Conservation (phyloP, 2,329 filamentous ascomycete genomes). For the Trichoderma gracile region DNA sequence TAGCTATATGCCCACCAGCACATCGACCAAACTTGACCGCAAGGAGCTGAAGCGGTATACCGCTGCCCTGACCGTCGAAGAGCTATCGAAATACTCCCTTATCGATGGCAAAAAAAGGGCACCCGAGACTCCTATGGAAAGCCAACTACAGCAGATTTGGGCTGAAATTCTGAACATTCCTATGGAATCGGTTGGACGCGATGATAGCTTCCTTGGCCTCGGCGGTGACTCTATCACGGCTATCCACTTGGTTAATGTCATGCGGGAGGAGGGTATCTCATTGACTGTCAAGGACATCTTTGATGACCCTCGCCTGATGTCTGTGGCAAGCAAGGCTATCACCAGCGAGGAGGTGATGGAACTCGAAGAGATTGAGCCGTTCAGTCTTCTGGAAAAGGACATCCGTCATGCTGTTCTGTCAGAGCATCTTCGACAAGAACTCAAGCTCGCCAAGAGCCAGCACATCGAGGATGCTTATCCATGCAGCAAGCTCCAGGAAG, state of each 20-base stretch:
- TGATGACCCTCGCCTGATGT: conserved; percentile 26
- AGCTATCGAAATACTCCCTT: conserved; percentile 11
- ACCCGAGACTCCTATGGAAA: conserved; percentile 21
- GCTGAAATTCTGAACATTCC: conserved; percentile 15
- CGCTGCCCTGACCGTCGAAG: neutral
- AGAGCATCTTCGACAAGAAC: neutral
- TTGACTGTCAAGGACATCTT: conserved; percentile 29
- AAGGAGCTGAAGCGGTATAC: neutral
- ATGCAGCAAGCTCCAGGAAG: conserved; percentile 43
- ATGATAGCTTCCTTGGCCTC: conserved; percentile 34
- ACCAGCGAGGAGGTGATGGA: neutral
- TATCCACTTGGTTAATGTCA: conserved; percentile 28
- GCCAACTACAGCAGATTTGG: conserved; percentile 18
- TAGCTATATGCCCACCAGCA: conserved; percentile 10
- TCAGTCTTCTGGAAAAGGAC: conserved; percentile 32
- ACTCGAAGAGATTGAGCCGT: neutral
- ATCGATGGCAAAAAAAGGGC: neutral
- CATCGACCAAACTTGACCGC: conserved; percentile 18
- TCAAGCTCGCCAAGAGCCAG: neutral
- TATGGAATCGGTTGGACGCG: conserved; percentile 34
- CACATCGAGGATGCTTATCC: conserved; percentile 35
- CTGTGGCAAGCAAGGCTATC: neutral
- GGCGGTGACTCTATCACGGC: conserved; percentile 35
- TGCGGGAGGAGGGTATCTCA: conserved; percentile 17
- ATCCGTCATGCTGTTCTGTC: neutral